Conservation (phyloP, 2,329 filamentous ascomycete genomes). For the Didymella segeticola region DNA sequence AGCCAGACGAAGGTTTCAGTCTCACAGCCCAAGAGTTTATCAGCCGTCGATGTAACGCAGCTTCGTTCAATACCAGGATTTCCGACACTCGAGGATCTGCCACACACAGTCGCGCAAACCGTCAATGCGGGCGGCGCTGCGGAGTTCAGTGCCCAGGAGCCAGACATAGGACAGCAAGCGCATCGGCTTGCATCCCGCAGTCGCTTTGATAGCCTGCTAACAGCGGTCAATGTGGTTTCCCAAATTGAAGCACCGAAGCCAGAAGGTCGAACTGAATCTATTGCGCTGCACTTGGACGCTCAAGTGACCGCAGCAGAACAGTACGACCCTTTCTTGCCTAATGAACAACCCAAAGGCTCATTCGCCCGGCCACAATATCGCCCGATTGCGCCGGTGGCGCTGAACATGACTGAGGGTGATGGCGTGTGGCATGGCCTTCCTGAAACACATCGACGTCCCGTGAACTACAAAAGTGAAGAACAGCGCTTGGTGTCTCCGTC, state of each 20-base stretch:
- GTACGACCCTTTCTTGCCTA: background rate
- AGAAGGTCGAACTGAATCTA: constrained; percentile 31
- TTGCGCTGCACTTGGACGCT: constrained; percentile 30
- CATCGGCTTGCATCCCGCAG: constrained; percentile 15
- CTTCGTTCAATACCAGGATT: constrained; percentile 16
- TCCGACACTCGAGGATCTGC: constrained; percentile 23
- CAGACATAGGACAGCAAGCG: constrained; percentile 5
- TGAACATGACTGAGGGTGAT: background rate
- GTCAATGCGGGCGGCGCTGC: background rate
- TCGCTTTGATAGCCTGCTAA: constrained; percentile 30
- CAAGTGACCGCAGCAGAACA: constrained; percentile 29
- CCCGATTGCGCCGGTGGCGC: background rate
- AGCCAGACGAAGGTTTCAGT: background rate
- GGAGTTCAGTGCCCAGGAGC: background rate
- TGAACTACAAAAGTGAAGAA: background rate
- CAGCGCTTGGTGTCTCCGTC: background rate
- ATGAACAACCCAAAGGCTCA: background rate
- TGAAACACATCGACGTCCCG: no score
- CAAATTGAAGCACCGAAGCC: constrained; percentile 35
- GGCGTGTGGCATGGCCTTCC: no score
- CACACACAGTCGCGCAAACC: constrained; percentile 14
- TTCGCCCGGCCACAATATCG: background rate
- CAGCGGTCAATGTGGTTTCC: constrained; percentile 34
- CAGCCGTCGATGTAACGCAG: background rate
- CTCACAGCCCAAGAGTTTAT: background rate